Evolutionary conservation across 2,329 filamentous ascomycete species (phyloP).

Genomic region (Raffaelea arxii): DNA sequence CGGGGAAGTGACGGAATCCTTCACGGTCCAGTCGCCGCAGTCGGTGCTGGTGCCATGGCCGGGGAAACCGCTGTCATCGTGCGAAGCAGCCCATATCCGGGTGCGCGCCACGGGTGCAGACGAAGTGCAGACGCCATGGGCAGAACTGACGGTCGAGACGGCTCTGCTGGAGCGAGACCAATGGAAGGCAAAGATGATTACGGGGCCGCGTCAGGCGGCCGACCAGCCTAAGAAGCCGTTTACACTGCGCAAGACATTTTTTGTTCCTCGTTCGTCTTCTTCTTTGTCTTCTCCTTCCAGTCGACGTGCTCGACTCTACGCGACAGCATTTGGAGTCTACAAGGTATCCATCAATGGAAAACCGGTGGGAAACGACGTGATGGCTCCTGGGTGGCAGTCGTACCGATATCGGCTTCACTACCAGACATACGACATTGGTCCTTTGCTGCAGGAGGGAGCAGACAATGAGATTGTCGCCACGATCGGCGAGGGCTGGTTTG

Average conservation of each 20-base stretch:
- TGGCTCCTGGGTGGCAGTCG: constrained; percentile 30
- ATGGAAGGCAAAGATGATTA: constrained; percentile 7
- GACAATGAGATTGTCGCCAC: constrained; percentile 22
- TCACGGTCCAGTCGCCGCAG: constrained; percentile 1
- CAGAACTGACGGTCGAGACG: constrained; percentile 8
- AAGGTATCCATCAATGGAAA: constrained; percentile 24
- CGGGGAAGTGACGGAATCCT: background rate
- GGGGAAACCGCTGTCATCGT: constrained; percentile 1
- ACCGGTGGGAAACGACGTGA: constrained; percentile 17
- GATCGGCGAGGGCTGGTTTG: constrained; percentile 36
- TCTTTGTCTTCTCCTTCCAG: background rate
- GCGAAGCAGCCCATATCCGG: constrained; percentile 4
- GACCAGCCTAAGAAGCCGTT: constrained; percentile 6
- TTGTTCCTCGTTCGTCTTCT: too few species aligned
- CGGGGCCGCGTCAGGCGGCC: background rate
- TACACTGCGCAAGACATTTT: constrained; percentile 13
- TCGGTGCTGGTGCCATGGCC: constrained; percentile 27
- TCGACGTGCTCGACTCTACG: constrained; percentile 20
- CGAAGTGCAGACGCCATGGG: constrained; percentile 2
- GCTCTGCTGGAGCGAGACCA: constrained; percentile 10
- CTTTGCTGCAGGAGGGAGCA: constrained; percentile 16
- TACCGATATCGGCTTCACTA: constrained; percentile 31
- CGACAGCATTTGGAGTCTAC: constrained; percentile 23
- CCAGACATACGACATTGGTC: constrained; percentile 30
- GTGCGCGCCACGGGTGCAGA: constrained; percentile 2